These are phyloP conservation scores for Chamaecyparis obtusa DNA, from an alignment of 75 land plant species.

Conservation along the genomic window DNA sequence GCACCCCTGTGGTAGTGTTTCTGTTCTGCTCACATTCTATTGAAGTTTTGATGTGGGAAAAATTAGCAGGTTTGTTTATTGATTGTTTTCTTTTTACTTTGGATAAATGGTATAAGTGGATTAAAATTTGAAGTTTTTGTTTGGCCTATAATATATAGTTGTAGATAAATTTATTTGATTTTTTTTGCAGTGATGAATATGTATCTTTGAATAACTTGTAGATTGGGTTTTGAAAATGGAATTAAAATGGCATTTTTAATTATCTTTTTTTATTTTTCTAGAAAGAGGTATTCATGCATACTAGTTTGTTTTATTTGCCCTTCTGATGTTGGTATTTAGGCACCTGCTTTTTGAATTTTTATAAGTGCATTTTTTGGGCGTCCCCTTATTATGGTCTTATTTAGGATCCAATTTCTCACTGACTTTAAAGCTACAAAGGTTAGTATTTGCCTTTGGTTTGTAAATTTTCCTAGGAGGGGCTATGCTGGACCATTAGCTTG, in stretches of 20 bases:
- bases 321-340: neutral
- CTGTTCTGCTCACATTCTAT: neutral
- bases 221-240: neutral
- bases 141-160: neutral
- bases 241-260: neutral
- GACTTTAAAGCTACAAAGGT: neutral
- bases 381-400: neutral
- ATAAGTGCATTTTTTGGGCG: neutral
- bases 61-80: neutral
- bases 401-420: neutral
- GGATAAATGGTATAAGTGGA: neutral
- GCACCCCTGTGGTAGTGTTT: neutral
- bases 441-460: neutral
- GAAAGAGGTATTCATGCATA: neutral
- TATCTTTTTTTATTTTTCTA: neutral
- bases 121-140: no score
- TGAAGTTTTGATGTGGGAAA: neutral
- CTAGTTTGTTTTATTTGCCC: neutral
- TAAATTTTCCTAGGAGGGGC: neutral
- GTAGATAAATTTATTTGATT: no score
- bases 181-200: neutral
- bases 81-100: neutral
- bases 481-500: no score
- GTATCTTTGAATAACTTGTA: neutral
- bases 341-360: neutral